Conservation (phyloP, 1,284 basidiomycete genomes). For the Ceratobasidium sp. region DNA sequence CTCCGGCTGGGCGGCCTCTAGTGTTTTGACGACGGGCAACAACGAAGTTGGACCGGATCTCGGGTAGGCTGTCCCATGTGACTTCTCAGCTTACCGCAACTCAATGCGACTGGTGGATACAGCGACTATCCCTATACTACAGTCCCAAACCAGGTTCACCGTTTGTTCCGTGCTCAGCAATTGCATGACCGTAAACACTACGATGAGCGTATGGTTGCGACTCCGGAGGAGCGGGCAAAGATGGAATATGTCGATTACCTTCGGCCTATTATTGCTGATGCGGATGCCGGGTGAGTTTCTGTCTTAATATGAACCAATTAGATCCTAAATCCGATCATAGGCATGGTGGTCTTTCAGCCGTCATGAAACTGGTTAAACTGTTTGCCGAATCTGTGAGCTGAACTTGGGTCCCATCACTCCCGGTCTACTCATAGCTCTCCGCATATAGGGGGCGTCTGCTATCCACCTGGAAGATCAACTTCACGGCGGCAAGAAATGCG, state of each 20-base stretch:
- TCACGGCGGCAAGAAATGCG: conserved; percentile 93
- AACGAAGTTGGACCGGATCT: conserved; percentile 99
- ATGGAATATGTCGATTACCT: conserved; percentile 88
- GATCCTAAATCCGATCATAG: conserved; percentile 56
- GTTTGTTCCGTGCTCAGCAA: conserved; percentile 86
- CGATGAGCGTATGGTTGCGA: conserved; percentile 79
- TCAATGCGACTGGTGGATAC: not conserved
- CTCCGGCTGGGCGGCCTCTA: conserved; percentile 93
- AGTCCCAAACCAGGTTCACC: conserved; percentile 91
- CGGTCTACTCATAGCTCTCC: not conserved
- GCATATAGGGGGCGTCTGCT: conserved; percentile 78
- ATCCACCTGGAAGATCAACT: conserved; percentile 94
- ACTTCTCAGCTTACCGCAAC: conserved; percentile 32
- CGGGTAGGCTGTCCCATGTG: conserved; percentile 67
- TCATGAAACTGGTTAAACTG: conserved; percentile 95
- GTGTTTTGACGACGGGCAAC: conserved; percentile 87
- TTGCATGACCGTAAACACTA: conserved; percentile 89
- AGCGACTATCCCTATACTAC: conserved; percentile 92
- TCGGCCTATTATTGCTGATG: conserved; percentile 93
- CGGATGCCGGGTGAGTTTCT: conserved; percentile 84
- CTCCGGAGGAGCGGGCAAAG: conserved; percentile 70
- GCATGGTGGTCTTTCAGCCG: conserved; percentile 91
- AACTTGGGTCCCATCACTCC: conserved; percentile 17
- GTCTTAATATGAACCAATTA: not conserved
- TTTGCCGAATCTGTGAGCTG: conserved; percentile 85